Evolutionary conservation across 768 basidiomycete species (phyloP).

Genomic region (Chalciporus chontae): DNA sequence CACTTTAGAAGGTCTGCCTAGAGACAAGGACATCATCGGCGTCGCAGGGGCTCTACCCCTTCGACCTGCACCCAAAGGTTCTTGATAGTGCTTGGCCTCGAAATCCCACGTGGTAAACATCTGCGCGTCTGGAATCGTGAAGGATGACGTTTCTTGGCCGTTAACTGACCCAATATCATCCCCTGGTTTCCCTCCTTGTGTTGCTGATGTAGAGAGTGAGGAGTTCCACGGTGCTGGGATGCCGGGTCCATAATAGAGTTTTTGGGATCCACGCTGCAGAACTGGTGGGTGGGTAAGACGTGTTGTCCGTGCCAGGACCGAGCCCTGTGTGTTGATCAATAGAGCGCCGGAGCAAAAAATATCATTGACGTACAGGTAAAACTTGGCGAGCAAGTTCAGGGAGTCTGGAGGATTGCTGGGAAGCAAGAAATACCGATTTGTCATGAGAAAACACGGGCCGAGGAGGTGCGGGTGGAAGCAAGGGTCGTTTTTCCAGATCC

Average conservation of each 20-base stretch:
- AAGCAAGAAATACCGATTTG: conserved; percentile 60
- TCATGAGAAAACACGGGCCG: conserved; percentile 42
- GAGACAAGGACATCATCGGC: conserved; percentile 19
- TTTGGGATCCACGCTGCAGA: conserved; percentile 45
- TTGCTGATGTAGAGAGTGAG: conserved; percentile 15
- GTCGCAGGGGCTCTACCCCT: conserved; percentile 20
- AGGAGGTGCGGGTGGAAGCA: conserved; percentile 36
- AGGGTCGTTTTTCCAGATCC: conserved; percentile 43
- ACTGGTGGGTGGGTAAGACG: conserved; percentile 65
- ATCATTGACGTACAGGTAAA: conserved; percentile 52
- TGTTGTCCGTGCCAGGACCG: conserved; percentile 56
- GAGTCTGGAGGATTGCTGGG: conserved; percentile 60
- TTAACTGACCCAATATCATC: conserved; percentile 19
- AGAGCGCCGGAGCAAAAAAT: not conserved
- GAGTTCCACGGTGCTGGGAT: conserved; percentile 46
- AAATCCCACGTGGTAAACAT: conserved; percentile 51
- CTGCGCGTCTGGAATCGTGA: conserved; percentile 43
- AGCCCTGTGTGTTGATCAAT: conserved; percentile 36
- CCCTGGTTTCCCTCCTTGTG: conserved; percentile 21
- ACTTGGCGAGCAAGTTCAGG: conserved; percentile 65
- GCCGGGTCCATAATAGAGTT: conserved; percentile 39
- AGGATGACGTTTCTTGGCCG: conserved; percentile 28
- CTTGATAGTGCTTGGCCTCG: conserved; percentile 41
- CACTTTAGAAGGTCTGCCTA: conserved; percentile 21
- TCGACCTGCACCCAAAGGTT: conserved; percentile 32